Evolutionary conservation across 805 yeast species (phyloP), one percentile per base, ranked within the genome.

Genomic region (Myxozyma vanderwaltii): DNA sequence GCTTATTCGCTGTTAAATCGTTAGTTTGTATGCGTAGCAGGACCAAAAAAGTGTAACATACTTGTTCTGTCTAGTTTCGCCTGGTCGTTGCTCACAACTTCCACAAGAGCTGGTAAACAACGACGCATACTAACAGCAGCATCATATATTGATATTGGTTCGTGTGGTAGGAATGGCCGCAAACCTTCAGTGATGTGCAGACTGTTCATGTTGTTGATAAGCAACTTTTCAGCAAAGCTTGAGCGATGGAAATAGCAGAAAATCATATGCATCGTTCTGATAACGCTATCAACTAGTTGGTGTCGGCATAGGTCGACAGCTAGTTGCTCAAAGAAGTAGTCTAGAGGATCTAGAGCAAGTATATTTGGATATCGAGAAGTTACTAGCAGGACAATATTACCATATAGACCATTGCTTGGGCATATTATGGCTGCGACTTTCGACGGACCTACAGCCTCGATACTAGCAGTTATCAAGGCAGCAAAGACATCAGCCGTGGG

Each of bases 261-360:
- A 4, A 61, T 51, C 26, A 51, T 44, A 24, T 38, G 54, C 45
- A 61, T 61, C 4, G 60, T 51, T 29, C 52, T 55, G 23, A 61
- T 39, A n/a, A 38, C 59, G 17, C 8, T 46, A 13, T 54, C 64
- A n/a, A 62, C 39, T 8, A 33, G 46, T 4, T 56, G 57, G 31
- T 46, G 44, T 4, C 50, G 54, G 33, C 63, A 58, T 26, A 62
- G 35, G n/a, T 62, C 65, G 26, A 35, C 50, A 8, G 58, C 61
- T 39, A 62, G 49, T 40, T 48, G 51, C 19, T 51, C 55, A 27
- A 58, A 40, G 33, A 46, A 52, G 41, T 52, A 50, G 23, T 51
- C 60, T 12, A 54, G 48, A 27, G 56, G 58, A 21, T 62, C 64
- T 46, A 62, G 40, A 15, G 61, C 41, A 15, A 59, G 46, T 33